These are phyloP conservation scores for Bretziella fagacearum DNA, from an alignment of 2,329 filamentous ascomycete species.

Conservation along the genomic window DNA sequence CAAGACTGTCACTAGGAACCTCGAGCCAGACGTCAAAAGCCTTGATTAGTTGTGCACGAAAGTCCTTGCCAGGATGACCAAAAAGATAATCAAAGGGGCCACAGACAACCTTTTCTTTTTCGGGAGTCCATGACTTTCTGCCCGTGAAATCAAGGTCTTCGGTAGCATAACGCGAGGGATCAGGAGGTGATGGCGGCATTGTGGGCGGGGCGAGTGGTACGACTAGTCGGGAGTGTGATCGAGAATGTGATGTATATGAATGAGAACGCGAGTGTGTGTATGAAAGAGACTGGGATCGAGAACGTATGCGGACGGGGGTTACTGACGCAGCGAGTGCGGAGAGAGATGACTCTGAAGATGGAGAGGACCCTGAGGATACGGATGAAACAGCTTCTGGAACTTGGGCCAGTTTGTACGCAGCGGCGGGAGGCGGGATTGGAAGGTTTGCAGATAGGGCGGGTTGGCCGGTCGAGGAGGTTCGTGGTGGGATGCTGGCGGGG, in stretches of 20 bases:
- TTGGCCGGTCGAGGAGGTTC: slow-evolving; percentile 11
- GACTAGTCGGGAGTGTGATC: slow-evolving; percentile 11
- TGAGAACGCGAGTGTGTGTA: slow-evolving; percentile 12
- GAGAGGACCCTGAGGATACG: slow-evolving; percentile 6
- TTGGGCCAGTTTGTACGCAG: slow-evolving; percentile 11
- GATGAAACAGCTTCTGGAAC: slow-evolving; percentile 9
- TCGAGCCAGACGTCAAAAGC: slow-evolving; percentile 70
- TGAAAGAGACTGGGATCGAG: slow-evolving; percentile 11
- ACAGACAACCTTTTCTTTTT: slow-evolving; percentile 62
- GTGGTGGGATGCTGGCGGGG: slow-evolving; percentile 9
- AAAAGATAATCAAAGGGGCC: slow-evolving; percentile 70
- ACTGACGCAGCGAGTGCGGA: slow-evolving; percentile 2
- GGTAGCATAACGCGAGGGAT: slow-evolving; percentile 35
- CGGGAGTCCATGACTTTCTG: slow-evolving; percentile 44
- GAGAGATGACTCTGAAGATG: slow-evolving; percentile 9
- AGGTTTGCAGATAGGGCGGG: neutral
- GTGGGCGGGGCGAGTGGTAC: slow-evolving; percentile 11
- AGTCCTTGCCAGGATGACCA: slow-evolving; percentile 67
- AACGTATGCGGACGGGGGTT: slow-evolving; percentile 4
- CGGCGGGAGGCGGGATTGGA: neutral
- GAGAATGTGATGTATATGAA: slow-evolving; percentile 8
- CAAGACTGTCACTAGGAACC: slow-evolving; percentile 52
- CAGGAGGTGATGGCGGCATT: slow-evolving; percentile 21
- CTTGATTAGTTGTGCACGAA: slow-evolving; percentile 60
- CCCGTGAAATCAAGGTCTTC: slow-evolving; percentile 37